Percentiles rank a stretch among this genome's conserved stretches.
Evolutionary conservation across 1,284 basidiomycete species (phyloP).

Genomic region (Ceratobasidium sp.): DNA sequence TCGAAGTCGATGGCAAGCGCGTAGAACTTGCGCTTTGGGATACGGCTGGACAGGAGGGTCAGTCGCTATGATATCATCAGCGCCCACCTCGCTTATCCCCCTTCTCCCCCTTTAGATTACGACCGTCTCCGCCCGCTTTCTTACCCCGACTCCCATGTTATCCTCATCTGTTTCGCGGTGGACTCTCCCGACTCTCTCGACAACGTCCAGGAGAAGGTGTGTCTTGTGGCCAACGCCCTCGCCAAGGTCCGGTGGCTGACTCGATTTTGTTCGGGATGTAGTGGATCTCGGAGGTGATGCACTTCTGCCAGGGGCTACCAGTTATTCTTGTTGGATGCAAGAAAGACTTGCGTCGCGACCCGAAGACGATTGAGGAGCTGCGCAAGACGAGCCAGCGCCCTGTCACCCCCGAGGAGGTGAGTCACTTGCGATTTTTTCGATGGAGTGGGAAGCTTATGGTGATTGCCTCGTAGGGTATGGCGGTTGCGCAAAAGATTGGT

Average conservation of each 20-base stretch:
- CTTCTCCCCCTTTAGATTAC: conserved; percentile 69
- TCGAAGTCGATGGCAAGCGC: conserved; percentile 90
- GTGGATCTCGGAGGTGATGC: conserved; percentile 96
- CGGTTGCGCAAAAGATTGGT: conserved; percentile 89
- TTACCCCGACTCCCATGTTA: conserved; percentile 93
- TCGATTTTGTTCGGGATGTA: conserved; percentile 54
- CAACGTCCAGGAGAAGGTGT: conserved; percentile 95
- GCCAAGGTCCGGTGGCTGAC: conserved; percentile 1
- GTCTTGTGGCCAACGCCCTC: conserved; percentile 55
- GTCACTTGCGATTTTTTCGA: conserved; percentile 52
- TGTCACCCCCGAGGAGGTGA: conserved; percentile 79
- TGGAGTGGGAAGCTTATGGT: neutral
- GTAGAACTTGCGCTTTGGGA: conserved; percentile 95
- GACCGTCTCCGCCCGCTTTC: conserved; percentile 91
- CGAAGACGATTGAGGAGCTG: conserved; percentile 82
- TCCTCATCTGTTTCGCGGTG: conserved; percentile 93
- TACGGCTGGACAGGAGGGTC: conserved; percentile 91
- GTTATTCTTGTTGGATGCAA: conserved; percentile 95
- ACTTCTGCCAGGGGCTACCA: conserved; percentile 89
- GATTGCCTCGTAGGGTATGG: conserved; percentile 72
- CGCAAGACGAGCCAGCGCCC: conserved; percentile 85
- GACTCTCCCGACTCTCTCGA: conserved; percentile 93
- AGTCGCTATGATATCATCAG: conserved; percentile 19
- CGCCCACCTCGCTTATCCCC: conserved; percentile 42
- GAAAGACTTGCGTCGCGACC: conserved; percentile 87